Conservation (phyloP, 2,329 filamentous ascomycete species). For the Sphaerulina musiva region DNA sequence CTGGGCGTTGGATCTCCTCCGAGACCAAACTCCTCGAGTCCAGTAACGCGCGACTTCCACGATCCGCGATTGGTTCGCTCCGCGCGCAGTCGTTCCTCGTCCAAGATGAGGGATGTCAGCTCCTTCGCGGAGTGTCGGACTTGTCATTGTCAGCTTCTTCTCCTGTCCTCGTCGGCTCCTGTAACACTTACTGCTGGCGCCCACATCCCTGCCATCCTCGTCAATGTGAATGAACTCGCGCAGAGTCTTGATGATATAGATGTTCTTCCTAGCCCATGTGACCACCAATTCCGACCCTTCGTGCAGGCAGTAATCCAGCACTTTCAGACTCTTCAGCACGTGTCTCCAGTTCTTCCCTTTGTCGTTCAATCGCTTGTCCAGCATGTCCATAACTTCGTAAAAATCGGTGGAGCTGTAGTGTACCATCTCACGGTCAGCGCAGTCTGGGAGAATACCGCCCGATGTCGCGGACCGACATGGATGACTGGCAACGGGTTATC, state of each 20-base stretch:
- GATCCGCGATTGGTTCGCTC: slow-evolving; percentile 87
- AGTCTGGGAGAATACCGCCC: background rate
- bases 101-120: slow-evolving; percentile 80
- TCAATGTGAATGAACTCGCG: slow-evolving; percentile 96
- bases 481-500: background rate
- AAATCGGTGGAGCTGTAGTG: slow-evolving; percentile 77
- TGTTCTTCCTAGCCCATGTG: slow-evolving; percentile 95
- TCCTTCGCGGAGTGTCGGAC: slow-evolving; percentile 95
- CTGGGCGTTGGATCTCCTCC: slow-evolving; percentile 34
- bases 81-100: slow-evolving; percentile 84
- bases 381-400: slow-evolving; percentile 99
- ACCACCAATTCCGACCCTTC: slow-evolving; percentile 95
- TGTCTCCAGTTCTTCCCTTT: slow-evolving; percentile 99
- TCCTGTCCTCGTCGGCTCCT: too few species aligned
- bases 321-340: slow-evolving; percentile 93
- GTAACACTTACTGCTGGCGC: slow-evolving; percentile 75
- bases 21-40: slow-evolving; percentile 56
- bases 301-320: slow-evolving; percentile 94
- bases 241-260: slow-evolving; percentile 97
- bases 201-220: slow-evolving; percentile 90
- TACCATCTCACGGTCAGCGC: slow-evolving; percentile 5
- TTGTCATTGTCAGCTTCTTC: slow-evolving; percentile 41
- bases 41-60: slow-evolving; percentile 94
- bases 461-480: background rate
- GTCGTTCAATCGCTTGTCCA: slow-evolving; percentile 96